Percentiles rank a stretch among this genome's conserved stretches.
phyloP scores from a whole-genome alignment of 352 stramenopile genomes.

The Phytophthora pisi region DNA sequence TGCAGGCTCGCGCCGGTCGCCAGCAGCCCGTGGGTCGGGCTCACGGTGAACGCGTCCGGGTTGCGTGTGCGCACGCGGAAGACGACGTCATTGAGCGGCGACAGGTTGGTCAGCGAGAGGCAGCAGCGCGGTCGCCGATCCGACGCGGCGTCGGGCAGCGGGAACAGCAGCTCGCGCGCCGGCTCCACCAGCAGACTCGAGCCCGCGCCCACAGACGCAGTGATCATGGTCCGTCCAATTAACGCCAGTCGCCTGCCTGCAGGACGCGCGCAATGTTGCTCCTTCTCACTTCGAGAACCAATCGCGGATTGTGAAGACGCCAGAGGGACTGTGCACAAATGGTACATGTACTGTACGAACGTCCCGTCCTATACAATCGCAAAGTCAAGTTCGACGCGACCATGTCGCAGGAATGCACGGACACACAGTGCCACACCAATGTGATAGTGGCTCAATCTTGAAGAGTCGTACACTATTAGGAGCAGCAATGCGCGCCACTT shows the following conservation, averaged over 20 bases:
- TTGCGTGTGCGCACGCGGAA: slow-evolving; percentile 84
- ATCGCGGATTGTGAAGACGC: slow-evolving; percentile 17
- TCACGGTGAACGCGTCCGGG: slow-evolving; percentile 77
- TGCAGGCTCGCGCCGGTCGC: slow-evolving; percentile 38
- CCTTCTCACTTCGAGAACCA: background rate
- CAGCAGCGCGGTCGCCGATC: slow-evolving; percentile 24
- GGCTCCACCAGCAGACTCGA: slow-evolving; percentile 80
- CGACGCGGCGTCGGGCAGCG: slow-evolving; percentile 17
- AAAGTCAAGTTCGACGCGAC: background rate
- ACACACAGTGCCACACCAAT: background rate
- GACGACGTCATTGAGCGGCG: slow-evolving; percentile 55
- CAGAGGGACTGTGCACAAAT: background rate
- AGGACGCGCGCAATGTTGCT: slow-evolving; percentile 5
- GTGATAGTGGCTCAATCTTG: slow-evolving; percentile 13
- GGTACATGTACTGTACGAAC: background rate
- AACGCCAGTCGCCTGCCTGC: background rate
- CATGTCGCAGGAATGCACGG: slow-evolving; percentile 5
- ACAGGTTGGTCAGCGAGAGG: slow-evolving; percentile 74
- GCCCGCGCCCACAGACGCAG: slow-evolving; percentile 67
- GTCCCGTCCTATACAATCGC: background rate
- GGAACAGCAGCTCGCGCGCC: slow-evolving; percentile 60
- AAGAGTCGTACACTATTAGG: slow-evolving; percentile 9
- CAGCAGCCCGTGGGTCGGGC: slow-evolving; percentile 66
- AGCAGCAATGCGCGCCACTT: slow-evolving; percentile 51
- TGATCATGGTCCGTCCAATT: slow-evolving; percentile 53